phyloP scores from a whole-genome alignment of 345 rosid species.

The Arabidopsis arenosa region DNA sequence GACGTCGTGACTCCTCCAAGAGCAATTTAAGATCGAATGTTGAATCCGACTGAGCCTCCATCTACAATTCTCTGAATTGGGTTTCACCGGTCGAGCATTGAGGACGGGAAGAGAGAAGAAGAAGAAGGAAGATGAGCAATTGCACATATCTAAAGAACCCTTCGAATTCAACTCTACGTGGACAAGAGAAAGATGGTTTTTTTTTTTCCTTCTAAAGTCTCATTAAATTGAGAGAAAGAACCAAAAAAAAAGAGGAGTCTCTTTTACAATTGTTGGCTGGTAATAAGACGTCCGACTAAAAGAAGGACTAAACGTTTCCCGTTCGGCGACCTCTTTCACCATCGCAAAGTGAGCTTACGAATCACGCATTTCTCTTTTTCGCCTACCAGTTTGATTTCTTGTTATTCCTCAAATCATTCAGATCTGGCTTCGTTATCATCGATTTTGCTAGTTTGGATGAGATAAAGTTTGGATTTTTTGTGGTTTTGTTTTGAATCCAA shows the following conservation, averaged over 20 bases:
- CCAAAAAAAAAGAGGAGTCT: no score
- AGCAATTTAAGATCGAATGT: background rate
- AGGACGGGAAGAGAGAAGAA: constrained; percentile 33
- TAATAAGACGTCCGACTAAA: background rate
- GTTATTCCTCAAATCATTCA: background rate
- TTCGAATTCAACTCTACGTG: background rate
- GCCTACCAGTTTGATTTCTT: background rate
- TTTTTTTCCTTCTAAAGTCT: no score
- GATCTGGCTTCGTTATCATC: constrained; percentile 27
- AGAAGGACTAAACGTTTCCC: background rate
- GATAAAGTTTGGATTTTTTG: background rate
- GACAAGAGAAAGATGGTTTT: background rate
- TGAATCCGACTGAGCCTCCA: constrained; percentile 15
- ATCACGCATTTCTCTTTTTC: constrained; percentile 16
- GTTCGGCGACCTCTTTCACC: constrained; percentile 4
- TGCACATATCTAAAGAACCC: constrained; percentile 45
- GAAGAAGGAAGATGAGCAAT: constrained; percentile 42
- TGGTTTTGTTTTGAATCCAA: background rate
- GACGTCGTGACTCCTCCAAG: background rate
- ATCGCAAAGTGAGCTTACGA: background rate
- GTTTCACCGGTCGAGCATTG: constrained; percentile 26
- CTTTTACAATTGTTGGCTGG: background rate
- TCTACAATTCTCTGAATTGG: background rate
- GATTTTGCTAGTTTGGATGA: constrained; percentile 13
- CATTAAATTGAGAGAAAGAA: no score